A percentile compares a stretch with the other conserved stretches of the same genome.
These are phyloP conservation scores for Auricularia auricula-judae DNA, from an alignment of 768 basidiomycete species.

Conservation along the genomic window DNA sequence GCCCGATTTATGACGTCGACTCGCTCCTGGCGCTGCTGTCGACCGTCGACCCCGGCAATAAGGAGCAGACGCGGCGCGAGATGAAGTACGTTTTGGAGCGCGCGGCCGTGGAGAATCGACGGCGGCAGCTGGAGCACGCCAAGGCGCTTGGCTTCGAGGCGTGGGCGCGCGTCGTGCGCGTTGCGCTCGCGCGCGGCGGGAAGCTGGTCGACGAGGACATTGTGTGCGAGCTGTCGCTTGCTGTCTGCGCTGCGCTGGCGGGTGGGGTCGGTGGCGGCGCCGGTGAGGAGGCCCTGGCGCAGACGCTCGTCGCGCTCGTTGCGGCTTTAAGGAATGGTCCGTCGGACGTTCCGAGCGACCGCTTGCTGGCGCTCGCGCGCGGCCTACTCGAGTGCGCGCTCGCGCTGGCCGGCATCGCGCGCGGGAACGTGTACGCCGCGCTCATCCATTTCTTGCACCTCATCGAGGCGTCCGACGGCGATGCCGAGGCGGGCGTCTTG, in stretches of 20 bases:
- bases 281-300: constrained; percentile 58
- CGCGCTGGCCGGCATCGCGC: constrained; percentile 72
- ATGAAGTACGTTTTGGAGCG: constrained; percentile 69
- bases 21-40: constrained; percentile 59
- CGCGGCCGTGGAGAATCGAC: constrained; percentile 80
- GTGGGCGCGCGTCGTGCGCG: constrained; percentile 79
- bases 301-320: constrained; percentile 67
- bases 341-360: constrained; percentile 70
- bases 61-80: constrained; percentile 56
- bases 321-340: constrained; percentile 81
- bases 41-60: neutral
- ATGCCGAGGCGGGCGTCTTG: constrained; percentile 44
- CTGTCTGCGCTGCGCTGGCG: too few species aligned
- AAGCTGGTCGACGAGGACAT: too few species aligned
- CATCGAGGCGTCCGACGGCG: constrained; percentile 20
- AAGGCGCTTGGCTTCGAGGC: constrained; percentile 62
- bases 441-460: constrained; percentile 85
- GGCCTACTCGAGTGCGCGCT: constrained; percentile 64
- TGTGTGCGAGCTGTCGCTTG: too few species aligned
- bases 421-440: constrained; percentile 87
- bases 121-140: constrained; percentile 67
- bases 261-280: constrained; percentile 15
- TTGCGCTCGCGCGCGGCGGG: constrained; percentile 43
- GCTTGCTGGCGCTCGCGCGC: constrained; percentile 63
- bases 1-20: constrained; percentile 70